Evolutionary conservation across 352 stramenopile species (phyloP).

Genomic region (Phytopythium vexans): DNA sequence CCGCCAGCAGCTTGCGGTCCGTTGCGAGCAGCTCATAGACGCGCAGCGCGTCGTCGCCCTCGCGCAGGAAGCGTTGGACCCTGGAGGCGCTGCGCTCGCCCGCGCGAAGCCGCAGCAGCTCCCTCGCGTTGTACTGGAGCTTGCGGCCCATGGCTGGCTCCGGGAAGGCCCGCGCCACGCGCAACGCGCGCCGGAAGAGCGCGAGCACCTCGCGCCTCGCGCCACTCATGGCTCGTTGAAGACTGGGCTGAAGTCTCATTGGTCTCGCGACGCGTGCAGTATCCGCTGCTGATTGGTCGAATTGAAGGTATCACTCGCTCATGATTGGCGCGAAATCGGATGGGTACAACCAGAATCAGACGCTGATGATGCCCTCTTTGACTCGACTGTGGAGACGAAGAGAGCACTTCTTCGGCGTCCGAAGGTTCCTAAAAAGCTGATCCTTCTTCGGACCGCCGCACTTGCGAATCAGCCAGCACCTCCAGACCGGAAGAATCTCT

Average conservation of each 20-base stretch:
- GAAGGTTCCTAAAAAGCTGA: no score
- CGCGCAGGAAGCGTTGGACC: constrained; percentile 36
- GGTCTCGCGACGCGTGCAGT: constrained; percentile 1
- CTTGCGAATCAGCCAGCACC: no score
- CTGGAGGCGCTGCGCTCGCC: constrained; percentile 35
- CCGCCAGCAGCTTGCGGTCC: constrained; percentile 37
- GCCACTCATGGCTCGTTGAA: constrained; percentile 11
- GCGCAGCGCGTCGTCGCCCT: constrained; percentile 53
- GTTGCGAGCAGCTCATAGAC: constrained; percentile 57
- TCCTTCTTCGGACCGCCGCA: no score
- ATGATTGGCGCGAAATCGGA: no score
- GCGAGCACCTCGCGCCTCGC: constrained; percentile 47
- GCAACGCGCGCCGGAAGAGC: constrained; percentile 58
- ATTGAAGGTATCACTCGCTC: not conserved
- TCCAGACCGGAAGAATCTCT: no score
- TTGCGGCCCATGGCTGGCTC: constrained; percentile 63
- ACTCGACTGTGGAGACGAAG: no score
- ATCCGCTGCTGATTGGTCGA: not conserved
- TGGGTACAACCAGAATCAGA: no score
- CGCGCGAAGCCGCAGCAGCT: constrained; percentile 61
- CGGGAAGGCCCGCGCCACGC: constrained; percentile 47
- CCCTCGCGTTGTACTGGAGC: constrained; percentile 71
- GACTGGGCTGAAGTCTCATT: not conserved
- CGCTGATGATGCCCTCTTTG: no score
- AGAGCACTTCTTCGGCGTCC: no score